Evolutionary conservation across 2,329 filamentous ascomycete species (phyloP), one percentile per base, ranked within the genome.

Genomic region (Gnomoniopsis smithogilvyi): DNA sequence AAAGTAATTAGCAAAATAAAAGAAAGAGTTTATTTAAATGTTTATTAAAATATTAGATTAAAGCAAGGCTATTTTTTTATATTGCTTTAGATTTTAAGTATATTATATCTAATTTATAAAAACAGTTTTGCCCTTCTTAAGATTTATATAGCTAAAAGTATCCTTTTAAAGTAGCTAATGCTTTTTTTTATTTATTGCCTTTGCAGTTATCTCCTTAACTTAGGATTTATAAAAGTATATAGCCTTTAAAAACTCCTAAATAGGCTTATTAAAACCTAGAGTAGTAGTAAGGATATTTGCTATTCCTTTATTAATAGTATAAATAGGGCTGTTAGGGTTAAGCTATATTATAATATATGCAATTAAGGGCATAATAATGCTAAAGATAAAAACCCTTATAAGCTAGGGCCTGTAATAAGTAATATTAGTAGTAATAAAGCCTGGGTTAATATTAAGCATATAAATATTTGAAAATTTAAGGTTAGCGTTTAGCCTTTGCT

Each of bases 381-480:
- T 43, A 24, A 64, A 45, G 6, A 66, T 51, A 11, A 19, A 3
- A 0, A 56, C 21, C 10, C 62, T 55, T 11, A 65, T 60, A 41
- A 65, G 38, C 53, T 58, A 67, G 38, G 56, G 59, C 48, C 46
- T 62, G 48, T 56, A 66, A 3, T 64, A 64, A 3, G 55, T 47
- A 4, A 74, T 61, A 4, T 59, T 57, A 2, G 66, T 72, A 3
- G 62, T 47, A 65, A 74, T 72, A 1, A 62, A 64, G 36, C 72
- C 73, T 0, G 73, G 72, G 61, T 75, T 72, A 10, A 74, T 60
- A 17, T 65, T 66, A 3, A 75, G 59, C 34, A 72, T 58, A 12
- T 63, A 66, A 22, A 75, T 66, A 6, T 66, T 64, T 10, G 62
- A 65, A 1, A 73, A 61, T 1, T 47, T 47, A 11, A 69, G 66